Evolutionary conservation across 805 yeast genomes (phyloP).

Genomic region (Limtongia smithiae): DNA sequence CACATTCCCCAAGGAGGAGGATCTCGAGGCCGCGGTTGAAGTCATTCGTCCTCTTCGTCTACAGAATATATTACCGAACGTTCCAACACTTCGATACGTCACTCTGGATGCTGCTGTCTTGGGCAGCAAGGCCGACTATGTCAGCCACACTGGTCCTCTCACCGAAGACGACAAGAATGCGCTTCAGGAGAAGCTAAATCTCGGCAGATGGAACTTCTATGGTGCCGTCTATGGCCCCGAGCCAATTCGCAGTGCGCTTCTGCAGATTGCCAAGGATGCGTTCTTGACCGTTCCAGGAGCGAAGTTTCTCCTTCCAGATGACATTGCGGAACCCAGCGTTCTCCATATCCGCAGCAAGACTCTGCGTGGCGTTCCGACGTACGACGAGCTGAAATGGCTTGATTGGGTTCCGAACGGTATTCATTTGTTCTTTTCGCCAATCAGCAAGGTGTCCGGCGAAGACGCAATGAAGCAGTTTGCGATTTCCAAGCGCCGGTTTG

Average conservation of each 20-base stretch:
- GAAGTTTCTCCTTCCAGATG: neutral
- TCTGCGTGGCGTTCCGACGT: slow-evolving; percentile 4
- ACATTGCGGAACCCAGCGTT: slow-evolving; percentile 2
- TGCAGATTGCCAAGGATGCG: slow-evolving; percentile 9
- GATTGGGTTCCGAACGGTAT: slow-evolving; percentile 10
- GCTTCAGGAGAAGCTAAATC: slow-evolving; percentile 1
- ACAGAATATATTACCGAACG: slow-evolving; percentile 9
- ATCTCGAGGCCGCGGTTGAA: slow-evolving; percentile 1
- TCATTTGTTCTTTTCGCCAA: slow-evolving; percentile 11
- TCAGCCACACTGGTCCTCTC: slow-evolving; percentile 1
- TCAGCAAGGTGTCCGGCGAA: slow-evolving; percentile 7
- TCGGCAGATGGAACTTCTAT: slow-evolving; percentile 15
- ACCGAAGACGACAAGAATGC: slow-evolving; percentile 4
- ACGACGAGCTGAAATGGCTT: slow-evolving; percentile 11
- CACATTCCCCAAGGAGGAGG: slow-evolving; percentile 7
- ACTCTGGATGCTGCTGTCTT: slow-evolving; percentile 8
- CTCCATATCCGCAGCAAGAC: slow-evolving; percentile 4
- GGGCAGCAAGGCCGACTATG: slow-evolving; percentile 1
- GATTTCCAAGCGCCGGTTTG: slow-evolving; percentile 4
- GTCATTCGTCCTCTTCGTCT: slow-evolving; percentile 9
- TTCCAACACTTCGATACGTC: slow-evolving; percentile 7
- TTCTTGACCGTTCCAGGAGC: slow-evolving; percentile 10
- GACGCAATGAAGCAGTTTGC: slow-evolving; percentile 13
- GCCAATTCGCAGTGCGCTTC: slow-evolving; percentile 2
- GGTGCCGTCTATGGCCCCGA: slow-evolving; percentile 11